Evolutionary conservation across 1,284 basidiomycete genomes (phyloP).

Genomic region (Malassezia psittaci): DNA sequence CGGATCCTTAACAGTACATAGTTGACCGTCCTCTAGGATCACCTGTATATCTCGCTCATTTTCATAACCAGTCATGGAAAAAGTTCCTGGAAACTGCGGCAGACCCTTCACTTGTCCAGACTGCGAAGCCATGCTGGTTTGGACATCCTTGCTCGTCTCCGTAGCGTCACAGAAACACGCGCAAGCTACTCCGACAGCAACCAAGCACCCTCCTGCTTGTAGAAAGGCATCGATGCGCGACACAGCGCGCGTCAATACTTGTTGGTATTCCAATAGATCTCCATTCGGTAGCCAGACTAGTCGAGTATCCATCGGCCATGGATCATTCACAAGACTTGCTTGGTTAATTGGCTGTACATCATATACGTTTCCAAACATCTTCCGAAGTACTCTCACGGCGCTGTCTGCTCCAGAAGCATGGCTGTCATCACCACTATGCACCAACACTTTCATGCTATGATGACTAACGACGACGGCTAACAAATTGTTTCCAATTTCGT

Average conservation of each 20-base stretch:
- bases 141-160: no score
- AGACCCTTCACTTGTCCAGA: no score
- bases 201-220: not conserved
- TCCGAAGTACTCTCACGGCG: not conserved
- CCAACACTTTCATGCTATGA: conserved; percentile 13
- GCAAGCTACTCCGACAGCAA: not conserved
- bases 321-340: not conserved
- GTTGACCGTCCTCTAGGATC: no score
- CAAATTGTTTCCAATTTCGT: no score
- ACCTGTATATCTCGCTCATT: no score
- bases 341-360: conserved; percentile 2
- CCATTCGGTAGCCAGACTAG: conserved; percentile 6
- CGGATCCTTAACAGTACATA: no score
- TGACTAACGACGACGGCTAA: conserved; percentile 3
- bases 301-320: conserved; percentile 7
- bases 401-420: not conserved
- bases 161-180: not conserved
- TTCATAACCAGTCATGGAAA: no score
- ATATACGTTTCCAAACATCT: not conserved
- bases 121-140: no score
- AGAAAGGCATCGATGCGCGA: not conserved
- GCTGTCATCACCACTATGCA: not conserved
- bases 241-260: not conserved
- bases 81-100: no score
- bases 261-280: not conserved